phyloP scores from a whole-genome alignment of 305 asterid species.

The Solanum hybrid region DNA sequence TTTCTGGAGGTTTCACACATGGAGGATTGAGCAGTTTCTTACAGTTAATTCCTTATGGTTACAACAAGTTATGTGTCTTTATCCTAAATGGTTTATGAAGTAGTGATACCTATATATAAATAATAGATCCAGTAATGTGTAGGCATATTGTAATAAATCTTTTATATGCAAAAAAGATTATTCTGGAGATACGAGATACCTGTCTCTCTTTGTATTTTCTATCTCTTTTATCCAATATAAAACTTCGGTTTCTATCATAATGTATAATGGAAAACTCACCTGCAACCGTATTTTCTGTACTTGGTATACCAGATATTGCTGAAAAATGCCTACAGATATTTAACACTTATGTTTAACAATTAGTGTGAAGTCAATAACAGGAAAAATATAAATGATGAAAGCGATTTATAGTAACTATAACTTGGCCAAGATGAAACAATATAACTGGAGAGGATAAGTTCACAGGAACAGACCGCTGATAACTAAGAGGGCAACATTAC shows the following conservation, averaged over 20 bases:
- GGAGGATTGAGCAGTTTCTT: not conserved
- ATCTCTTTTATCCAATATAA: not conserved
- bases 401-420: not conserved
- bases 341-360: not conserved
- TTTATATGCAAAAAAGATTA: not conserved
- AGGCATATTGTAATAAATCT: not conserved
- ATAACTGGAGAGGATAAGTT: conserved; percentile 7
- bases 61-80: not conserved
- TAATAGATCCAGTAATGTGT: not conserved
- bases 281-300: conserved; percentile 86
- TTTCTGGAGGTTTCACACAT: not conserved
- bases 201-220: not conserved
- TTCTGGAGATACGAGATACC: not conserved
- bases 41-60: not conserved
- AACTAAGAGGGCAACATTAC: conserved; percentile 61
- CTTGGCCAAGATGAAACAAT: not conserved
- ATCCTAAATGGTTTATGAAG: not conserved
- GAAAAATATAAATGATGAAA: not conserved
- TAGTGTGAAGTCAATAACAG: not conserved
- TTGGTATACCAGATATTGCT: conserved; percentile 89
- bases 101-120: not conserved
- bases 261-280: conserved; percentile 37
- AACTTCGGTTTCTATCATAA: not conserved
- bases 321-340: conserved; percentile 59
- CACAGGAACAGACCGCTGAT: conserved; percentile 43